phyloP scores from a whole-genome alignment of 805 yeast genomes.

The Candida nanaspora region DNA sequence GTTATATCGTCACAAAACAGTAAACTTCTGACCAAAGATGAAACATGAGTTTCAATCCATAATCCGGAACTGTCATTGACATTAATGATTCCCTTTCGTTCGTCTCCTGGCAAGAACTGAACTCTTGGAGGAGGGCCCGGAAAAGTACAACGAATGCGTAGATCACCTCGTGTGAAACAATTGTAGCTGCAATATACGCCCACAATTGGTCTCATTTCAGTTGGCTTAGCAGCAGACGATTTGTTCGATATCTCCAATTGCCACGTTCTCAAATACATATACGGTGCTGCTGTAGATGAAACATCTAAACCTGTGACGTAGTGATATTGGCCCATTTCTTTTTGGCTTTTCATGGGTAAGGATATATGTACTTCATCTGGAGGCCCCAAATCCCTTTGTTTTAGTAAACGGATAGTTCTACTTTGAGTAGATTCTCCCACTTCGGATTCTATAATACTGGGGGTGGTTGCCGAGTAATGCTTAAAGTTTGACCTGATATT shows the following conservation, averaged over 20 bases:
- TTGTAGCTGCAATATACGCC: slow-evolving; percentile 67
- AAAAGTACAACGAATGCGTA: slow-evolving; percentile 56
- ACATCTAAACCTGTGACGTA: slow-evolving; percentile 47
- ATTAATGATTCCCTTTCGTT: slow-evolving; percentile 43
- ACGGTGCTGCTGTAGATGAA: slow-evolving; percentile 44
- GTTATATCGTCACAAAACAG: slow-evolving; percentile 46
- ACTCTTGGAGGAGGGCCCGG: slow-evolving; percentile 37
- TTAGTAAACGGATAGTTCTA: slow-evolving; percentile 36
- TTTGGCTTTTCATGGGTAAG: slow-evolving; percentile 34
- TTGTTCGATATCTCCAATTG: slow-evolving; percentile 24
- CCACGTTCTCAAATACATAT: slow-evolving; percentile 45
- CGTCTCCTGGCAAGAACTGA: slow-evolving; percentile 43
- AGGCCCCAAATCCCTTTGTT: slow-evolving; percentile 58
- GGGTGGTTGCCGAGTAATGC: slow-evolving; percentile 2
- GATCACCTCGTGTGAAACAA: slow-evolving; percentile 63
- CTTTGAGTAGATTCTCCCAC: slow-evolving; percentile 45
- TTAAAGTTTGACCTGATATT: neutral
- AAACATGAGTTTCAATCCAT: slow-evolving; percentile 61
- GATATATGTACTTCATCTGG: slow-evolving; percentile 62
- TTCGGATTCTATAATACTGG: slow-evolving; percentile 37
- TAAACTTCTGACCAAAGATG: slow-evolving; percentile 48
- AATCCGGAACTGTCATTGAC: slow-evolving; percentile 48
- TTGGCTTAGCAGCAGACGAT: slow-evolving; percentile 13
- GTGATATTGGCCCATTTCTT: slow-evolving; percentile 50
- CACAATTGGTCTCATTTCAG: slow-evolving; percentile 24